Conservation (phyloP, 768 basidiomycete genomes). For the Trametes coccinea region DNA sequence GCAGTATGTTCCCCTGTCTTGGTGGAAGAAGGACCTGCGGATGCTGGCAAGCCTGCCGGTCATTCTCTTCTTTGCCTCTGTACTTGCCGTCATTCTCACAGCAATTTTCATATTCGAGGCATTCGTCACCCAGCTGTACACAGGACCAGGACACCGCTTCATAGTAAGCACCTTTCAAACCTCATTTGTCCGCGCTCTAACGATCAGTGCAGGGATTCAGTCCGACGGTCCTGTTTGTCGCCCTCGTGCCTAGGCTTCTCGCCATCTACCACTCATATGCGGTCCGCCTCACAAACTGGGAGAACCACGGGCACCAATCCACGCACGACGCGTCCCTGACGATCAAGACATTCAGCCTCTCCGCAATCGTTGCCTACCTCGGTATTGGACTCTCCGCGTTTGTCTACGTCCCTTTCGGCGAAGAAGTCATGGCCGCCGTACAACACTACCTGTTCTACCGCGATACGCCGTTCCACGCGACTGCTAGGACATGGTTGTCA, state of each 20-base stretch:
- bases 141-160: constrained; percentile 78
- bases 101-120: constrained; percentile 87
- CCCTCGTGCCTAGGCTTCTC: constrained; percentile 79
- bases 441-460: constrained; percentile 31
- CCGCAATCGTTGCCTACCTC: constrained; percentile 87
- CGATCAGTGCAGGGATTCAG: constrained; percentile 56
- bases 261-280: constrained; percentile 71
- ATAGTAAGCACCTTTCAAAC: constrained; percentile 46
- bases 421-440: constrained; percentile 68
- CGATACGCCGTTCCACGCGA: constrained; percentile 10
- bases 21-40: constrained; percentile 75
- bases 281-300: constrained; percentile 76
- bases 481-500: constrained; percentile 20
- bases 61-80: constrained; percentile 68
- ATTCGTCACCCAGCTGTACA: constrained; percentile 85
- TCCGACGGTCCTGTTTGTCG: constrained; percentile 82
- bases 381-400: constrained; percentile 93
- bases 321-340: constrained; percentile 79
- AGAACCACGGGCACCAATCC: constrained; percentile 85
- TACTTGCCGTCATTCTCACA: constrained; percentile 72
- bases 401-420: constrained; percentile 93
- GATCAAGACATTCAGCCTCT: constrained; percentile 87
- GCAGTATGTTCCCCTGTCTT: constrained; percentile 50
- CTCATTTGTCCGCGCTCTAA: background rate
- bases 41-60: constrained; percentile 70